A percentile compares a stretch with the other conserved stretches of the same genome.
Conservation (phyloP, 371 early-diverging fungal genomes). For the Circinella minor region DNA sequence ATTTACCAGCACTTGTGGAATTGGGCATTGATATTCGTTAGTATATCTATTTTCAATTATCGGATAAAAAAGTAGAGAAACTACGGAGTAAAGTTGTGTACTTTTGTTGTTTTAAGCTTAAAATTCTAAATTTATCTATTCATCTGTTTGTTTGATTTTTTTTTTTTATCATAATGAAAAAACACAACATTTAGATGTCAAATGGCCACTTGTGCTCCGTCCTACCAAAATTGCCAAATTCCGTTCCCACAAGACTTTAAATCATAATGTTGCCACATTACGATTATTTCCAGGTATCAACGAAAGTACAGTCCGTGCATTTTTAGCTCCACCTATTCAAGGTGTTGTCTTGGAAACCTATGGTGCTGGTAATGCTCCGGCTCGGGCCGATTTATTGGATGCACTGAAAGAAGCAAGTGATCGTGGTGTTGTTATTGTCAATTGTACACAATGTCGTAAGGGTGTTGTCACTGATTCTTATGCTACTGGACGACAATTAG, state of each 20-base stretch:
- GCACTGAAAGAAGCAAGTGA: conserved; percentile 89
- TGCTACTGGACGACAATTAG: conserved; percentile 88
- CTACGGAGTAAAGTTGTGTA: too few species aligned
- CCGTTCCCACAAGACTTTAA: conserved; percentile 80
- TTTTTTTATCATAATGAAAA: too few species aligned
- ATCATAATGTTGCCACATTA: conserved; percentile 87
- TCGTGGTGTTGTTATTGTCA: conserved; percentile 95
- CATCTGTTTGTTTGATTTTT: neutral
- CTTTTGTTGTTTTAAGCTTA: too few species aligned
- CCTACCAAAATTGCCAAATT: conserved; percentile 88
- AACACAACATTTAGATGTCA: conserved; percentile 69
- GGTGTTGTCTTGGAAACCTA: conserved; percentile 97
- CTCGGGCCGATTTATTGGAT: conserved; percentile 79
- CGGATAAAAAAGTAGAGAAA: neutral
- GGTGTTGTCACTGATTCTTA: conserved; percentile 92
- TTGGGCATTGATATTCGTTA: conserved; percentile 94
- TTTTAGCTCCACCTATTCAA: conserved; percentile 83
- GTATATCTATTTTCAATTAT: conserved; percentile 7
- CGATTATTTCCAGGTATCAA: conserved; percentile 96
- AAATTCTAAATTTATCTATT: too few species aligned
- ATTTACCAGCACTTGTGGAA: conserved; percentile 84
- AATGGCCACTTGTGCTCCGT: conserved; percentile 88
- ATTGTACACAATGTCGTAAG: conserved; percentile 90
- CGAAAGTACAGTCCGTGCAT: conserved; percentile 82
- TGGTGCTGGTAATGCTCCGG: conserved; percentile 97